These are phyloP conservation scores for Chrysanthemum lavandulifolium DNA, from an alignment of 129 eudicot species.

Conservation along the genomic window DNA sequence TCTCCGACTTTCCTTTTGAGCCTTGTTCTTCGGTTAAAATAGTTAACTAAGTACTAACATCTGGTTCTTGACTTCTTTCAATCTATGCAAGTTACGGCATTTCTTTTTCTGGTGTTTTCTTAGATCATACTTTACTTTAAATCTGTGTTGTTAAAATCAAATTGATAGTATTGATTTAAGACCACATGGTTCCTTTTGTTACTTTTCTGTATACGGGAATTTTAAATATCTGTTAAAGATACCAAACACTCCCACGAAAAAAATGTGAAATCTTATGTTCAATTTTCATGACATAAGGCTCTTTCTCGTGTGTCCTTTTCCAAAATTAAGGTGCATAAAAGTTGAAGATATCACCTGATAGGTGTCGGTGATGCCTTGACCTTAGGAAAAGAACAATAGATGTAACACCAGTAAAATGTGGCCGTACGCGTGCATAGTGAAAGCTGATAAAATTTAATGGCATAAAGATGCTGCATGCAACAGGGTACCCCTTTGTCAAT, in stretches of 20 bases:
- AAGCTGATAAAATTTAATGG: slow-evolving; percentile 5
- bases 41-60: background rate
- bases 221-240: background rate
- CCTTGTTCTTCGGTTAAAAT: background rate
- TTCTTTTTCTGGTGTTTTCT: background rate
- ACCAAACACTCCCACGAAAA: background rate
- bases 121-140: background rate
- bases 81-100: background rate
- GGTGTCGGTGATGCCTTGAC: slow-evolving; percentile 19
- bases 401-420: slow-evolving; percentile 1
- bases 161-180: slow-evolving; percentile 3
- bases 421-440: slow-evolving; percentile 1
- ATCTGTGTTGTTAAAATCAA: slow-evolving; percentile 5
- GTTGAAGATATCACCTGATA: background rate
- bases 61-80: background rate
- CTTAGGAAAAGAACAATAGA: slow-evolving; percentile 13
- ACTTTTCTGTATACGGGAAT: background rate
- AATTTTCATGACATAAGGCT: background rate
- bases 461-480: background rate
- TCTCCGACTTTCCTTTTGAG: slow-evolving; percentile 6
- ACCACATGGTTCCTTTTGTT: background rate
- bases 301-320: background rate
- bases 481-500: no score
- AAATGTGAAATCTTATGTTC: background rate
- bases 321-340: background rate